Evolutionary conservation across 768 basidiomycete genomes (phyloP), one percentile per base, ranked within the genome.

Genomic region (Lentinula detonsa): DNA sequence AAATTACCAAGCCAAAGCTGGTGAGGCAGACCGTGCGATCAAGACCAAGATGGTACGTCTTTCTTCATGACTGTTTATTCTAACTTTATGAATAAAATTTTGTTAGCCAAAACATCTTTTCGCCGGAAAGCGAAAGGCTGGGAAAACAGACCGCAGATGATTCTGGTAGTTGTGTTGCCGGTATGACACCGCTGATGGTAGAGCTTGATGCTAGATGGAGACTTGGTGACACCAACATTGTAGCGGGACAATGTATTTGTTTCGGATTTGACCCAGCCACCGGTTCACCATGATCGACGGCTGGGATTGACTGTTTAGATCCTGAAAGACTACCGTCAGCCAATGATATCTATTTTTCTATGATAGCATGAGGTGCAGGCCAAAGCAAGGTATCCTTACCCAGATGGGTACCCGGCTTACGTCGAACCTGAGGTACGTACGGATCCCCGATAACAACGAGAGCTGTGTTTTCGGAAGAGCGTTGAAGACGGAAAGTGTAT

Each of bases 1-100:
- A 62, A 96, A 96, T 72, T 85, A 86, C 80, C 81, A 86, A 48
- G 96, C 93, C 28, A 93, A 89, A 71, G 95, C 95, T 42, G 92
- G 91, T 61, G 96, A 99, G 81, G 80, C 84, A 61, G 93, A 95
- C 76, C 86, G 91, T 65, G 81, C 81, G 10, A 93, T 93, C 75
- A 82, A 77, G 69, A 81, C 80, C 64, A 93, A 93, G 81, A 93
- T 90, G 91, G 92, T 92, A 56, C 11, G 81, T 76, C 40, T 39
- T 49, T 37, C 31, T 63, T 18, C 31, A 31, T n/a, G 13, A 23
- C 39, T 54, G 23, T 21, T 28, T 23, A 60, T 58, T 61, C 15
- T 6, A 13, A 51, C 55, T 56, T 62, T 28, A 28, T 28, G 28
- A 28, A 28, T 28, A 39, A 61, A 21, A 37, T 62, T 33, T 39